Evolutionary conservation across 176 grass and related monocot species (phyloP), one percentile per base, ranked within the genome.

Genomic region (barley (Hordeum vulgare)): DNA sequence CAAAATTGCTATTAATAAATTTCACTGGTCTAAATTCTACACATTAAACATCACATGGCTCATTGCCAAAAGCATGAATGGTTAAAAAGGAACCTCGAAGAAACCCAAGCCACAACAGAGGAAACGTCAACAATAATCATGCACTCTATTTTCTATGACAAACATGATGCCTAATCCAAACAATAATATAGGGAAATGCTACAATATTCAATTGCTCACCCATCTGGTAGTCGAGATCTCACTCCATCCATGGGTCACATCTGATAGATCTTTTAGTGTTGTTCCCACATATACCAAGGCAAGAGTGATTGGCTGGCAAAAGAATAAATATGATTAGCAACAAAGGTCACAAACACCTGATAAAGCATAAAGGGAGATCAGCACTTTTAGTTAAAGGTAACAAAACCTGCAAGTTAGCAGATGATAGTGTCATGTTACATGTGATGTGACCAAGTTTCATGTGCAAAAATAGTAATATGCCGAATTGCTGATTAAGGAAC

Each of bases 181-280:
- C 17, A 44, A 89, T 61, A 74, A 74, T 25, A 17, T 34, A 83
- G 8, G 23, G 9, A 76, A 67, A 53, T 82, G 75, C 65, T 70
- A 78, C 26, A 83, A 73, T 65, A 68, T 28, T 33, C 58, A 67
- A 76, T 80, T 74, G 71, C 80, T 82, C 86, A 98, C 96, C 96
- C 89, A 93, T 87, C 96, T 91, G 86, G 96, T 83, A 58, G 93
- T 95, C 7, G 96, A 94, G 72, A 98, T 93, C 80, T 95, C 91
- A 17, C 93, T 90, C 96, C 96, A 98, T 75, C 93, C 91, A 95
- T 98, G 93, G 7, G 96, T 98, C 85, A 98, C 96, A 85, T 98
- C 96, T 57, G 96, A 90, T 77, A 98, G 96, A 93, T 98, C 96
- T 77, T 98, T 98, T 65, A 98, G 81, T 61, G 96, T 98, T 68